Evolutionary conservation across 1,284 basidiomycete genomes (phyloP).

Genomic region (Trichosporon faecale): DNA sequence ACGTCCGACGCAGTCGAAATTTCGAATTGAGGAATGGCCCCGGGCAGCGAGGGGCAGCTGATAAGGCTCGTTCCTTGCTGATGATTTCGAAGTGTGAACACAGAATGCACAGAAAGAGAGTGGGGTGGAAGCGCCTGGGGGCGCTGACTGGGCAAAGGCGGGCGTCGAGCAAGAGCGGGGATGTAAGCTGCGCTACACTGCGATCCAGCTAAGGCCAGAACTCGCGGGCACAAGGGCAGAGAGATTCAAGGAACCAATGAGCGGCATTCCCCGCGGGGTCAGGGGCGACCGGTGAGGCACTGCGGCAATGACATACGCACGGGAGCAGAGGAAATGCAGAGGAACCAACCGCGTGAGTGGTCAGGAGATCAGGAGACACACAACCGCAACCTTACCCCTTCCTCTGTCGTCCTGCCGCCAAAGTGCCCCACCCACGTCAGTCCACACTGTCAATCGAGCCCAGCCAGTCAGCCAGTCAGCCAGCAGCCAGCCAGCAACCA

Average conservation of each 20-base stretch:
- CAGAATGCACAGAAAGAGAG: background rate
- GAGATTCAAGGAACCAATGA: background rate
- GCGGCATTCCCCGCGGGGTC: conserved; percentile 10
- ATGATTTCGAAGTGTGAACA: conserved; percentile 3
- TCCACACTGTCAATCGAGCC: background rate
- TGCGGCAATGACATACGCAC: background rate
- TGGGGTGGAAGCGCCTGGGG: background rate
- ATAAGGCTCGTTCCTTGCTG: background rate
- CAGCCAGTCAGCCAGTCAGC: background rate
- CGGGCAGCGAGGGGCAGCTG: background rate
- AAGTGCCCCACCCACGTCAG: conserved; percentile 1
- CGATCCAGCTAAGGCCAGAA: background rate
- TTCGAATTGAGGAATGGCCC: background rate
- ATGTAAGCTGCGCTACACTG: background rate
- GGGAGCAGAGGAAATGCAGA: background rate
- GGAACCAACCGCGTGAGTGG: background rate
- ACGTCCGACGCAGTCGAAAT: background rate
- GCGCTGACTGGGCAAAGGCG: no score
- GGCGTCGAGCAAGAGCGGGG: background rate
- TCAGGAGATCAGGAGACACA: background rate
- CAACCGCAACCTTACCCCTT: background rate
- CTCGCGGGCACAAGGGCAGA: background rate
- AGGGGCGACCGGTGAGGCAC: background rate
- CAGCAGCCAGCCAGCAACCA: no score
- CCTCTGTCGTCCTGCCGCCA: background rate